A percentile compares a stretch with the other conserved stretches of the same genome.
Evolutionary conservation across 768 basidiomycete genomes (phyloP).

Genomic region (Calocera cornea): DNA sequence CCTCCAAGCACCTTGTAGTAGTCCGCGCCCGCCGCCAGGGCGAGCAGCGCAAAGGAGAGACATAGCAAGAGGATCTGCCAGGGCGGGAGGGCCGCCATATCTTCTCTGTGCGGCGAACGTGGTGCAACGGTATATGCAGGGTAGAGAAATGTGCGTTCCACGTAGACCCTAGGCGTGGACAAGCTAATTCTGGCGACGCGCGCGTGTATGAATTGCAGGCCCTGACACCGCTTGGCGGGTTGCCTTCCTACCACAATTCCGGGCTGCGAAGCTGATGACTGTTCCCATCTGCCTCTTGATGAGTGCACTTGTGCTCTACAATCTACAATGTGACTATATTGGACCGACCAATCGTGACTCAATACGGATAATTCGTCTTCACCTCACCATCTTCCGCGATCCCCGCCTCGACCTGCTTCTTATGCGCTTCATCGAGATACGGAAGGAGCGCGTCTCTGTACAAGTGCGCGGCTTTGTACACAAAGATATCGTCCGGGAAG

Average conservation of each 20-base stretch:
- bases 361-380: conserved; percentile 10
- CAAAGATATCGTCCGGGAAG: conserved; percentile 48
- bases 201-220: too few relatives aligned
- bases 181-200: too few relatives aligned
- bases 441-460: conserved; percentile 26
- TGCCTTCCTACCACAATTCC: too few relatives aligned
- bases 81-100: not conserved
- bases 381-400: conserved; percentile 7
- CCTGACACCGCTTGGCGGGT: too few relatives aligned
- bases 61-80: not conserved
- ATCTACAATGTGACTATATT: not conserved
- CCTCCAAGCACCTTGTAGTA: conserved; percentile 72
- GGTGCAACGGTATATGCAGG: not conserved
- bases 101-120: not conserved
- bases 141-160: not conserved
- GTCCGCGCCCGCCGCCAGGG: conserved; percentile 39
- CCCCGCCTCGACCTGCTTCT: conserved; percentile 22
- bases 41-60: not conserved
- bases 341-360: not conserved
- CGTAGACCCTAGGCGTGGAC: not conserved
- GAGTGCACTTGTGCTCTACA: too few relatives aligned
- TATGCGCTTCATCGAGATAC: conserved; percentile 28
- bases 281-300: too few relatives aligned
- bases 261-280: too few relatives aligned
- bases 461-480: conserved; percentile 25